These are phyloP conservation scores for Castanea mollissima DNA, from an alignment of 306 rosid species.

Conservation along the genomic window DNA sequence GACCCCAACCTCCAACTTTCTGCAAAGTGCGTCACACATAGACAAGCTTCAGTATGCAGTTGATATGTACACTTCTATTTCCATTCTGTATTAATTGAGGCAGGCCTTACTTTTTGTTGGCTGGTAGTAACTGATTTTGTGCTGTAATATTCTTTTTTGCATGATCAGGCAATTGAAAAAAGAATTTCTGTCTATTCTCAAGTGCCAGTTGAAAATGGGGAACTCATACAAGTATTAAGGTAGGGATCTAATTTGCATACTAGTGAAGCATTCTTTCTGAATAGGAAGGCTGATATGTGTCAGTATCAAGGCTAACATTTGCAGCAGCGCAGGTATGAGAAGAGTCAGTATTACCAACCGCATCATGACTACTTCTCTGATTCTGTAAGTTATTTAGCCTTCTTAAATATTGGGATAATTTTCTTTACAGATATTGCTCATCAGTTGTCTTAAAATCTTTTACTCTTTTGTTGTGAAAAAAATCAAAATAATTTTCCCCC, in stretches of 20 bases:
- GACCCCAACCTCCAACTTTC: neutral
- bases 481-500: conserved; percentile 8
- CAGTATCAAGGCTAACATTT: conserved; percentile 63
- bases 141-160: conserved; percentile 34
- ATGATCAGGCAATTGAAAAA: conserved; percentile 86
- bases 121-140: conserved; percentile 2
- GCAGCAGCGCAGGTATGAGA: conserved; percentile 97
- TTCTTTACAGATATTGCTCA: conserved; percentile 9
- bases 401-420: neutral
- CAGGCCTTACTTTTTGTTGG: neutral
- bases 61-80: neutral
- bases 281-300: conserved; percentile 15
- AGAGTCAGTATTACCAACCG: conserved; percentile 78
- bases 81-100: neutral
- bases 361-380: conserved; percentile 99
- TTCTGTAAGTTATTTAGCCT: conserved; percentile 57
- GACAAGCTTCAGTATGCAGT: neutral
- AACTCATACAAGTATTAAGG: conserved; percentile 93
- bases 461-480: conserved; percentile 11
- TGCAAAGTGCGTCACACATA: neutral
- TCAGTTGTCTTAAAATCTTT: conserved; percentile 20
- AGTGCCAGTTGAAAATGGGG: conserved; percentile 91
- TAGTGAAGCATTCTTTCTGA: conserved; percentile 6
- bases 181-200: conserved; percentile 90
- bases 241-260: conserved; percentile 41